Evolutionary conservation across 768 basidiomycete species (phyloP).

Genomic region (Rhodotorula kratochvilovae): DNA sequence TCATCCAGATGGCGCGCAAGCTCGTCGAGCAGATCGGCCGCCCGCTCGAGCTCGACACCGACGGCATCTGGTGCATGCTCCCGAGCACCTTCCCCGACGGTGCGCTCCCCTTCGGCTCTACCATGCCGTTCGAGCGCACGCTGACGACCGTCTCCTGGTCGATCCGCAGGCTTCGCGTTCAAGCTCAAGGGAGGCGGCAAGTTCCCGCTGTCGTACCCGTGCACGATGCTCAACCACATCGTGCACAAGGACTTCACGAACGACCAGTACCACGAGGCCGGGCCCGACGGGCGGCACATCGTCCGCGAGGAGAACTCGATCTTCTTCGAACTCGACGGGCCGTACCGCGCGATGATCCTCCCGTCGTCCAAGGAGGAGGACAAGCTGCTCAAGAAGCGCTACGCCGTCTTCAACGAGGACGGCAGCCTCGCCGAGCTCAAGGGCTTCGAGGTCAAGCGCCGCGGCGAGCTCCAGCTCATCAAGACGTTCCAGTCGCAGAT

Average conservation of each 20-base stretch:
- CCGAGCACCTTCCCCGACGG: conserved; percentile 90
- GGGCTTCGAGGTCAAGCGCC: conserved; percentile 96
- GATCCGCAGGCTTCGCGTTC: conserved; percentile 81
- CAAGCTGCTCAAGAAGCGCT: conserved; percentile 95
- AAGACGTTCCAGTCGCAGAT: conserved; percentile 99
- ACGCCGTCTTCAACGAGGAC: conserved; percentile 97
- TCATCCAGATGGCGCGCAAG: conserved; percentile 97
- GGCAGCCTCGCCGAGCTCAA: conserved; percentile 96
- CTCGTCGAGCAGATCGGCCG: conserved; percentile 96
- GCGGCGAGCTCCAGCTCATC: conserved; percentile 95
- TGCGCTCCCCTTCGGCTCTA: not conserved
- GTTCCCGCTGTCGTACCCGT: conserved; percentile 88
- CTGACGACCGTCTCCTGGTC: not conserved
- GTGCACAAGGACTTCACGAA: conserved; percentile 95
- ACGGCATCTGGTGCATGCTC: conserved; percentile 99
- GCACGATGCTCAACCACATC: conserved; percentile 98
- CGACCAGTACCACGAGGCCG: conserved; percentile 88
- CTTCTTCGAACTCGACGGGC: conserved; percentile 98
- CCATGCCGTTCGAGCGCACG: no score
- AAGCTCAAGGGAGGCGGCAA: conserved; percentile 80
- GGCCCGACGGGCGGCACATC: conserved; percentile 71
- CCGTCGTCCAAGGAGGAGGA: conserved; percentile 99
- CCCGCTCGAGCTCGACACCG: conserved; percentile 94
- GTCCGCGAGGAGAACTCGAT: conserved; percentile 95
- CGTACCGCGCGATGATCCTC: conserved; percentile 97